Conservation (phyloP, 2,329 filamentous ascomycete genomes). For the Colletotrichum shisoi region DNA sequence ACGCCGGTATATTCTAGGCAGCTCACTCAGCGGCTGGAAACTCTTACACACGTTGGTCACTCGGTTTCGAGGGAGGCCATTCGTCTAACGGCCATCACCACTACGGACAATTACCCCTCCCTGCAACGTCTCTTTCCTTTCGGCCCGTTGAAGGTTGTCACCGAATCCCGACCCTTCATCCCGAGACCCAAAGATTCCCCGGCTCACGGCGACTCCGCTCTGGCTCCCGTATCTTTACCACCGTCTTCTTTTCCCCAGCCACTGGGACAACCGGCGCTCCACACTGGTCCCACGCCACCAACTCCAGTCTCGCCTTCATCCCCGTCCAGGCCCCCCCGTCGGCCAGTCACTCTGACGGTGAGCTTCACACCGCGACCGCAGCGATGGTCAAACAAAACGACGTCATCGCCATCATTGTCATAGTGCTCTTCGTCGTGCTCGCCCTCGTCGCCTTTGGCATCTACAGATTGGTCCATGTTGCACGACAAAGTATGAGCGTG, state of each 20-base stretch:
- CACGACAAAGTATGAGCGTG: constrained; percentile 55
- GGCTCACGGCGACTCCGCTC: constrained; percentile 28
- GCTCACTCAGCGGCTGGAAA: background rate
- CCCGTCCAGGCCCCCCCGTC: constrained; percentile 3
- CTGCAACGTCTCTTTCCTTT: background rate
- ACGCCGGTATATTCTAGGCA: background rate
- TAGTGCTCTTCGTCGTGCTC: constrained; percentile 70
- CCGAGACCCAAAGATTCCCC: constrained; percentile 24
- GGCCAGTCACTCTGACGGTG: constrained; percentile 14
- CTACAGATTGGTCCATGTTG: constrained; percentile 66
- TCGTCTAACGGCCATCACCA: background rate
- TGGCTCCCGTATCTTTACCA: background rate
- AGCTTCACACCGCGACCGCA: constrained; percentile 37
- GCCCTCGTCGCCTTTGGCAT: constrained; percentile 70
- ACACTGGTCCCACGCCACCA: constrained; percentile 2
- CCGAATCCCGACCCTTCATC: background rate
- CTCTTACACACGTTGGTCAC: background rate
- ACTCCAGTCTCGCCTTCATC: background rate
- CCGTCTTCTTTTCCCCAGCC: background rate
- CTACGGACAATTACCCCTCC: background rate
- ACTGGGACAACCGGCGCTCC: constrained; percentile 1
- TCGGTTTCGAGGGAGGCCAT: background rate
- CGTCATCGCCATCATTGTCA: constrained; percentile 73
- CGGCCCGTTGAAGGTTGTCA: background rate
- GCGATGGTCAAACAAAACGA: constrained; percentile 70